phyloP scores from a whole-genome alignment of 176 grass and related monocot species.

The Aegilops sharonensis region DNA sequence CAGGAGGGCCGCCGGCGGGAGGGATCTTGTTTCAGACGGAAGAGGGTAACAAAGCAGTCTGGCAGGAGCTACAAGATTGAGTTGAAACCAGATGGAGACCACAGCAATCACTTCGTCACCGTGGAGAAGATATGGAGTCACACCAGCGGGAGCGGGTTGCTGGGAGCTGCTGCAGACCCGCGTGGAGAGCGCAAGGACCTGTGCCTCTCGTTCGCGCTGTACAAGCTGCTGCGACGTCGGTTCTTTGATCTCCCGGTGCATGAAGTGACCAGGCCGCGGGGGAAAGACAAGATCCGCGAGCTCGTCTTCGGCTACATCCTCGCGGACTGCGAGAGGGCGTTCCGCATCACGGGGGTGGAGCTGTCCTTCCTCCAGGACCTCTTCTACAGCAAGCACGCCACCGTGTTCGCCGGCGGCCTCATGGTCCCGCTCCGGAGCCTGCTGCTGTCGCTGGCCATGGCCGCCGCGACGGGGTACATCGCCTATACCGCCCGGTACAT shows the following conservation, averaged over 20 bases:
- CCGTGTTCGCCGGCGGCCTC: constrained; percentile 18
- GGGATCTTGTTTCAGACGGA: neutral
- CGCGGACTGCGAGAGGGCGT: neutral
- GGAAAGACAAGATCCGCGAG: neutral
- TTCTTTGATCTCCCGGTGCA: constrained; percentile 26
- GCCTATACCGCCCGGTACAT: neutral
- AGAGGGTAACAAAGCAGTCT: too few relatives aligned
- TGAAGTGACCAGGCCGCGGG: neutral
- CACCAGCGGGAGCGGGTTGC: neutral
- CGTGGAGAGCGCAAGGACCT: constrained; percentile 8
- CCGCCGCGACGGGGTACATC: neutral
- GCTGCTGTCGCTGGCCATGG: neutral
- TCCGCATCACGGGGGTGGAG: constrained; percentile 8
- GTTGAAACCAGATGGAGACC: neutral
- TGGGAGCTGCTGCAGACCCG: neutral
- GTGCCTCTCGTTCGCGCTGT: constrained; percentile 34
- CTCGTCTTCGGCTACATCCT: constrained; percentile 8
- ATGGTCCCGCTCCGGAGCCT: neutral
- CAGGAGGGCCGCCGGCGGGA: neutral
- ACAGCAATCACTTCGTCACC: constrained; percentile 12
- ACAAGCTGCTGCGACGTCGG: constrained; percentile 31
- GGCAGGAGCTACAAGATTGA: too few relatives aligned
- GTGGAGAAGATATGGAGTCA: constrained; percentile 23
- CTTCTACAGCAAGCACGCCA: constrained; percentile 27
- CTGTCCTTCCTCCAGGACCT: constrained; percentile 32